Conservation (phyloP, 2,329 filamentous ascomycete genomes). For the Xylaria sp. region DNA sequence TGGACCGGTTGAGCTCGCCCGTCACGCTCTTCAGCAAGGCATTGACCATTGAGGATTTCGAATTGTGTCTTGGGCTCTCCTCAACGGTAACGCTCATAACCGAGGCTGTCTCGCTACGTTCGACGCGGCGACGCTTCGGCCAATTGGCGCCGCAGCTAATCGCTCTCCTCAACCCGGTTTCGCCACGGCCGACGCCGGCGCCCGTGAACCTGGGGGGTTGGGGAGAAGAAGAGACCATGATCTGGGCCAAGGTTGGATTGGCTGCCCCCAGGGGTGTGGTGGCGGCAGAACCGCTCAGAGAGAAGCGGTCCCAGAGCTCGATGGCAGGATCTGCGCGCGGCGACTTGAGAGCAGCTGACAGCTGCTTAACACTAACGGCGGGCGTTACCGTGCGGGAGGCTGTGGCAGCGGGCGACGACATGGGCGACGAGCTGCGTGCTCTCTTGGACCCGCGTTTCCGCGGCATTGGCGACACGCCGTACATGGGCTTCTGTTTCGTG, state of each 20-base stretch:
- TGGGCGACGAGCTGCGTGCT: slow-evolving; percentile 78
- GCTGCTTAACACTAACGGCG: slow-evolving; percentile 67
- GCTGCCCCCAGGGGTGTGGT: slow-evolving; percentile 57
- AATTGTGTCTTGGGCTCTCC: slow-evolving; percentile 58
- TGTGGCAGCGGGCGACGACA: slow-evolving; percentile 70
- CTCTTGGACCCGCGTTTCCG: slow-evolving; percentile 70
- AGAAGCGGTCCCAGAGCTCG: slow-evolving; percentile 82
- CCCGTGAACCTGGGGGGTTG: slow-evolving; percentile 62
- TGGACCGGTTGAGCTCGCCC: slow-evolving; percentile 61
- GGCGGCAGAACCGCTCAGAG: slow-evolving; percentile 61
- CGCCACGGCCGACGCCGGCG: slow-evolving; percentile 54
- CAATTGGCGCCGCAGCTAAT: slow-evolving; percentile 77
- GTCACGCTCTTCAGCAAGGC: slow-evolving; percentile 75
- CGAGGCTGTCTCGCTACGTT: slow-evolving; percentile 57
- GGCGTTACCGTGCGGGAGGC: slow-evolving; percentile 57
- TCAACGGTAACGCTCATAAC: slow-evolving; percentile 50
- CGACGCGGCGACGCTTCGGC: slow-evolving; percentile 75
- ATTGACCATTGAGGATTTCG: slow-evolving; percentile 68
- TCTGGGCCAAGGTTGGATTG: slow-evolving; percentile 70
- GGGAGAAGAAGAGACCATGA: slow-evolving; percentile 78
- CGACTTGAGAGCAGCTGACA: slow-evolving; percentile 70
- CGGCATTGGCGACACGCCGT: slow-evolving; percentile 59
- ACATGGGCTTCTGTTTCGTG: slow-evolving; percentile 58
- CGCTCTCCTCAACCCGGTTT: slow-evolving; percentile 68
- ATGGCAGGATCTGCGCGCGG: slow-evolving; percentile 77